Evolutionary conservation across 2,329 filamentous ascomycete genomes (phyloP), one percentile per base, ranked within the genome.

Genomic region (Berkeleyomyces rouxiae): DNA sequence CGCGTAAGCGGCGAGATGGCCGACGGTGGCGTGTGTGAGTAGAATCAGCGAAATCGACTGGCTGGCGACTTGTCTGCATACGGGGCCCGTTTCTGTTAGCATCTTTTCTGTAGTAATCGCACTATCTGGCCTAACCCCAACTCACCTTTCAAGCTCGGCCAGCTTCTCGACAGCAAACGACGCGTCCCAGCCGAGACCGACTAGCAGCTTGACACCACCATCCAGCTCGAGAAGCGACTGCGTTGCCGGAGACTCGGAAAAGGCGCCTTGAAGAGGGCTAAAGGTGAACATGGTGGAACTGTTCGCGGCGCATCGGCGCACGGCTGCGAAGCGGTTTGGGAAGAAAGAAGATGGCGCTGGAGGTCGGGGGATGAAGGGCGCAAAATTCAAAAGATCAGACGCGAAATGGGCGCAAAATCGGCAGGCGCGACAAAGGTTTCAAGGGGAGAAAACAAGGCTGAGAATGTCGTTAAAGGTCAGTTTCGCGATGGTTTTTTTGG

Each of bases 221-320:
- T 99, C 93, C 63, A 99, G 86, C 77, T 97, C 92, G 58, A 99
- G 78, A 43, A 99, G 82, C n/a, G 93, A 97, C 73, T 96, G 90
- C 66, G 90, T 95, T 51, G 92, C 91, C 64, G 85, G 79, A 57
- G 90, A 93, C 67, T 87, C 83, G 60, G 89, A 91, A 70, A 95
- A 89, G 65, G 93, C 92, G 71, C 93, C 93, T 68, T 96, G 85
- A 64, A 99, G 79, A 57, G 93, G 85, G 70, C 88, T 95, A 75
- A 97, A 96, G 67, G 87, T 95, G 78, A 99, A 97, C 93, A 99
- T 99, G 69, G 67, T 75, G 71, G 68, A 66, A 23, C 7, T 51
- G 47, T 23, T 23, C 33, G 23, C 55, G 33, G 37, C 36, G 58
- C 31, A 33, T 58, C 11, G 39, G 60, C 39, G 39, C 60, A 36